Base-by-base conservation (phyloP, 164 flowering plant genomes). In the Stephania cephalantha region DNA sequence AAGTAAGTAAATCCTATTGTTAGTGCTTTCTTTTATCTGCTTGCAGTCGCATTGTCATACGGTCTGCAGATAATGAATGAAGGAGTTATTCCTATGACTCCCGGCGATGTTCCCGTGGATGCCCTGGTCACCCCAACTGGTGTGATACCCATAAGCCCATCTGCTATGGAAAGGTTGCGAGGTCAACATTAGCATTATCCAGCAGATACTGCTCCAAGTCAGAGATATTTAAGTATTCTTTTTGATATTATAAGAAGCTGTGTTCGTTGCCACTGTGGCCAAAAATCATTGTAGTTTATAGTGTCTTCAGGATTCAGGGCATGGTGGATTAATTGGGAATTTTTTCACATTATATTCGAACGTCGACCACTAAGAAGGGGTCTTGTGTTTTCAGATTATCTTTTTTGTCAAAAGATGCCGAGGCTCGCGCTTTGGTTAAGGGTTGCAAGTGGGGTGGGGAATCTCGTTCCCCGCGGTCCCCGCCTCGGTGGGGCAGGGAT, bases 21-120 rank as follows among this genome's bases (percentile, higher is more conserved):
- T 44, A 30, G 58, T 46, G 29, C 30, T 64, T 71, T 61, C 5
- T 50, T 73, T 17, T 8, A 20, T 72, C 31, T 81, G 74, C 67
- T 63, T 83, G 83, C 86, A 96, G 99, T 96, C 85, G 96, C 97
- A 30, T 85, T 96, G 70, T 87, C 99, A 45, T 96, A 96, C 76
- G 89, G 93, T 71, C 25, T 75, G 48, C 99, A 96, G 79, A 92
- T 96, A 73, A 22, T 91, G 85, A 97, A 92, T 73, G 91, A 89
- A n/a, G 97, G 85, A 72, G 83, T 80, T 74, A 89, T 96, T 76
- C 86, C 96, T 46, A 70, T 89, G 17, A 91, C 97, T 30, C 85
- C 92, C 30, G 80, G 78, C 74, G 99, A 96, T 82, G 79, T 91
- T 31, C 81, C 69, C 8, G 85, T 96, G 6, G 99, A 96, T 82